Evolutionary conservation across 2,329 filamentous ascomycete species (phyloP).

Genomic region (Thielaviopsis musarum): DNA sequence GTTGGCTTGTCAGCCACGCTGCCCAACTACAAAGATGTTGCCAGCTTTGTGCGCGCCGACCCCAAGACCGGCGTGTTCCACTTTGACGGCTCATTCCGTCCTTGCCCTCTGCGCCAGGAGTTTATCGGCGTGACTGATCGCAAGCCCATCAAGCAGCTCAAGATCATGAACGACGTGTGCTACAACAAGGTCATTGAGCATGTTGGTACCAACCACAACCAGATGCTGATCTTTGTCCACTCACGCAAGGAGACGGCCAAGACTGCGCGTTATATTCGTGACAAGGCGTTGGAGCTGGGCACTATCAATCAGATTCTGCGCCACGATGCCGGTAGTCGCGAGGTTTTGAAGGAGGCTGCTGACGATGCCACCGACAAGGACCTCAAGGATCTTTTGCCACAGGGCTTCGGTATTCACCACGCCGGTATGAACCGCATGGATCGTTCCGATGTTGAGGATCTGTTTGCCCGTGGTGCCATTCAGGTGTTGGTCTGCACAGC

Average conservation of each 20-base stretch:
- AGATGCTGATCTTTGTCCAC: conserved; percentile 98
- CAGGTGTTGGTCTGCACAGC: conserved; percentile 95
- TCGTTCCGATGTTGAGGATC: conserved; percentile 83
- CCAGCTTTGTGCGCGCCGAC: conserved; percentile 85
- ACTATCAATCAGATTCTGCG: conserved; percentile 92
- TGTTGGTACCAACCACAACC: conserved; percentile 79
- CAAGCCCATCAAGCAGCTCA: conserved; percentile 96
- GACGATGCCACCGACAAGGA: conserved; percentile 70
- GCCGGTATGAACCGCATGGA: conserved; percentile 94
- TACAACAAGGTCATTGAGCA: conserved; percentile 97
- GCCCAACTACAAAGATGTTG: conserved; percentile 92
- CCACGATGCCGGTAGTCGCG: conserved; percentile 78
- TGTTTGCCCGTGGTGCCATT: conserved; percentile 80
- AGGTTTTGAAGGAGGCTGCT: conserved; percentile 73
- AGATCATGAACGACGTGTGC: conserved; percentile 98
- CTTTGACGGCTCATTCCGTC: conserved; percentile 86
- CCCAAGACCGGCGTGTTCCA: conserved; percentile 77
- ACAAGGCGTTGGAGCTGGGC: conserved; percentile 93
- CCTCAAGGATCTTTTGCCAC: conserved; percentile 84
- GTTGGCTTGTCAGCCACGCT: conserved; percentile 88
- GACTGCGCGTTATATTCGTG: conserved; percentile 86
- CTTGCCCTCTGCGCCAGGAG: conserved; percentile 88
- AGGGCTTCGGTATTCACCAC: conserved; percentile 96
- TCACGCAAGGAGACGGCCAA: conserved; percentile 97
- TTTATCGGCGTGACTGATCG: conserved; percentile 96